phyloP scores from a whole-genome alignment of 176 grass and related monocot genomes.

The Triticum dicoccoides region DNA sequence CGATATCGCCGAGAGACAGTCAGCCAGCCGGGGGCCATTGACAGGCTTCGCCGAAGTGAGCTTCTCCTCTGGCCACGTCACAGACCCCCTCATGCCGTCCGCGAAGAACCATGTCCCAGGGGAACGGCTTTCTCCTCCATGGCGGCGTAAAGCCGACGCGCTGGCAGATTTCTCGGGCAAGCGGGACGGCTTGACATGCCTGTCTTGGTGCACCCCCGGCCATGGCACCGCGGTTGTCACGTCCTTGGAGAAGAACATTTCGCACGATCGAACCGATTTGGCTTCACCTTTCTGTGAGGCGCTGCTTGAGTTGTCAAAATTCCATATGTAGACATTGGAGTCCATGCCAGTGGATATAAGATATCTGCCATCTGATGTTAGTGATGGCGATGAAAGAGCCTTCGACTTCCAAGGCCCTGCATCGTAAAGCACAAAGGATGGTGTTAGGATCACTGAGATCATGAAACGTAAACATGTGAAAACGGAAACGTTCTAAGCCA shows the following conservation, averaged over 20 bases:
- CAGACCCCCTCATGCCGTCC: conserved; percentile 32
- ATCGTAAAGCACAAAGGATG: not conserved
- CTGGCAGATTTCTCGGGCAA: conserved; percentile 12
- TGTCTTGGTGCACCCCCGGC: conserved; percentile 40
- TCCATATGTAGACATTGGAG: conserved; percentile 89
- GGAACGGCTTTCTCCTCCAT: conserved; percentile 37
- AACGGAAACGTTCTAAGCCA: not conserved
- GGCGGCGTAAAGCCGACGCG: not conserved
- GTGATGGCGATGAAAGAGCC: conserved; percentile 53
- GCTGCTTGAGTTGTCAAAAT: conserved; percentile 17
- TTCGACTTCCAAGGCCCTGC: conserved; percentile 70
- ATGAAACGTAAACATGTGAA: no score
- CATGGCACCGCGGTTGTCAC: conserved; percentile 56
- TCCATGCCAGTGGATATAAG: conserved; percentile 64
- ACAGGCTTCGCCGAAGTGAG: conserved; percentile 15
- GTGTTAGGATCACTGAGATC: not conserved
- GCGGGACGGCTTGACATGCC: not conserved
- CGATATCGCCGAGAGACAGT: conserved; percentile 28
- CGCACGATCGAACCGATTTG: conserved; percentile 49
- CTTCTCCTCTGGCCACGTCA: conserved; percentile 88
- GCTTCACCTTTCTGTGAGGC: conserved; percentile 17
- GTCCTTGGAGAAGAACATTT: conserved; percentile 68
- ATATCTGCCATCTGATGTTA: conserved; percentile 69
- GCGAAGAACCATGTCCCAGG: conserved; percentile 41
- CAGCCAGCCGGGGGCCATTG: not conserved